Evolutionary conservation across 352 stramenopile species (phyloP).

Genomic region (Pseudoperonospora humuli): DNA sequence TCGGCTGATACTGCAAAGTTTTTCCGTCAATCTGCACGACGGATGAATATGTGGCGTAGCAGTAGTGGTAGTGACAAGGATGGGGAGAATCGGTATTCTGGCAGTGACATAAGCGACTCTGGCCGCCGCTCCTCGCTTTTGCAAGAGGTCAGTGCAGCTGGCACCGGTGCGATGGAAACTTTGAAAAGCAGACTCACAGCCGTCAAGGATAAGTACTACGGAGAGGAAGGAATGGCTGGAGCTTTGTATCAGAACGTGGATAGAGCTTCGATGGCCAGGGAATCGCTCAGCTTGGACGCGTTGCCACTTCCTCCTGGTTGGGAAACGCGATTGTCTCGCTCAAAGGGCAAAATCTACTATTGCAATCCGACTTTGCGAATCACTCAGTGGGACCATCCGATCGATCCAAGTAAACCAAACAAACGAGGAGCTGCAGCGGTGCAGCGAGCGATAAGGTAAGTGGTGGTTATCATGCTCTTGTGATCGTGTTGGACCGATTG

Average conservation of each 20-base stretch:
- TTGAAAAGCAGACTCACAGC: slow-evolving; percentile 63
- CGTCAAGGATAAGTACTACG: slow-evolving; percentile 82
- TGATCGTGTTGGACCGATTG: not conserved
- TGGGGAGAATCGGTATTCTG: slow-evolving; percentile 41
- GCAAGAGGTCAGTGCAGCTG: slow-evolving; percentile 48
- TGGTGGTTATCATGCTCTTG: not conserved
- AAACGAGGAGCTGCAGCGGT: slow-evolving; percentile 39
- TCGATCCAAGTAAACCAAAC: slow-evolving; percentile 52
- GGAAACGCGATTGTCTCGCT: slow-evolving; percentile 72
- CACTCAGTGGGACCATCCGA: slow-evolving; percentile 80
- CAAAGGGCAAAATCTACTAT: slow-evolving; percentile 84
- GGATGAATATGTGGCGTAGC: slow-evolving; percentile 59
- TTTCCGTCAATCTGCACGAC: slow-evolving; percentile 58
- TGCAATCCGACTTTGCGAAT: slow-evolving; percentile 66
- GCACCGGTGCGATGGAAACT: slow-evolving; percentile 57
- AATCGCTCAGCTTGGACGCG: slow-evolving; percentile 65
- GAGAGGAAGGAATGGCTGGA: slow-evolving; percentile 26
- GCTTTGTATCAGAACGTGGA: slow-evolving; percentile 9
- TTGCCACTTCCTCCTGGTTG: slow-evolving; percentile 69
- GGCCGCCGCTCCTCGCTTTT: slow-evolving; percentile 50
- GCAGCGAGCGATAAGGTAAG: slow-evolving; percentile 31
- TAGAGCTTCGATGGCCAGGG: slow-evolving; percentile 18
- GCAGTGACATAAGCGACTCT: slow-evolving; percentile 35
- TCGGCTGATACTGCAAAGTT: slow-evolving; percentile 75
- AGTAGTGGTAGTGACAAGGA: slow-evolving; percentile 31